A percentile compares a stretch with the other conserved stretches of the same genome.
Evolutionary conservation across 106 monocot species (phyloP).

Genomic region (Phalaenopsis aphrodite): DNA sequence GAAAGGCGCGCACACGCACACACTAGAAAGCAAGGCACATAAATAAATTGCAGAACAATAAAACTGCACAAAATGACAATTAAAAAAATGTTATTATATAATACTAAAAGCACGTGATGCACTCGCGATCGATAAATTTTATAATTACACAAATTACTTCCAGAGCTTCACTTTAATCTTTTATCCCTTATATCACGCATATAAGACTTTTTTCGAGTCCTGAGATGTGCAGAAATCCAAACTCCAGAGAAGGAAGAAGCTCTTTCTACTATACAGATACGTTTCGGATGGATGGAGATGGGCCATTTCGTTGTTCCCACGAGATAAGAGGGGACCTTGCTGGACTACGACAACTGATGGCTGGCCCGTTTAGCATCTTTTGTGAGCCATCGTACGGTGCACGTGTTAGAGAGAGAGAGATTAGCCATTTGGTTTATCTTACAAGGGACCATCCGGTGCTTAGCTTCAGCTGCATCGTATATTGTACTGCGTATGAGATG

Average conservation of each 20-base stretch:
- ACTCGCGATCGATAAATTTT: too few species aligned
- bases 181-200: background rate
- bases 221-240: background rate
- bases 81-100: too few species aligned
- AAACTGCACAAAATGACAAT: too few species aligned
- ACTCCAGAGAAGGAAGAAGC: background rate
- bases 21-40: too few species aligned
- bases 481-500: background rate
- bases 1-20: too few species aligned
- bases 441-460: background rate
- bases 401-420: conserved; percentile 2
- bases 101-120: too few species aligned
- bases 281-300: background rate
- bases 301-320: background rate
- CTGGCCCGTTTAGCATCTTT: background rate
- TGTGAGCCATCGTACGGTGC: background rate
- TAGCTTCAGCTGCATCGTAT: background rate
- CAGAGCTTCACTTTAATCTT: too few species aligned
- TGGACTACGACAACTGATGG: background rate
- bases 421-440: background rate
- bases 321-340: background rate
- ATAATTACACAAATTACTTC: too few species aligned
- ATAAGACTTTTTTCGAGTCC: background rate
- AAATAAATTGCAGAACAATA: too few species aligned
- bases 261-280: background rate